These are phyloP conservation scores for Solanum neorickii DNA, from an alignment of 257 asterid species.

Conservation along the genomic window DNA sequence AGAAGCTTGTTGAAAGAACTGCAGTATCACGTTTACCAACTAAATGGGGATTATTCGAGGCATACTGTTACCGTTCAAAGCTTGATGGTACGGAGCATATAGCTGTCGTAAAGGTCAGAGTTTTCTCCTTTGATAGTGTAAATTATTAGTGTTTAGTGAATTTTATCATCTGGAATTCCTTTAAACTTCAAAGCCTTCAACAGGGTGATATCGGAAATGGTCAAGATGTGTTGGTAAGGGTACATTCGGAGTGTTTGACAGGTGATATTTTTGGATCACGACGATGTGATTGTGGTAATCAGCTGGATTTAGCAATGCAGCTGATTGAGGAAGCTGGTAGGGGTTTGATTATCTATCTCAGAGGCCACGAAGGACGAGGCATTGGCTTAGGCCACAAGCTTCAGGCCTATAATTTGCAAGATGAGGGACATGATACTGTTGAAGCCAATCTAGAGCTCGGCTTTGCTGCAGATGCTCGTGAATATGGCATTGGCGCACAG, in stretches of 20 bases:
- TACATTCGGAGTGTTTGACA: slow-evolving; percentile 81
- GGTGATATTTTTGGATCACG: slow-evolving; percentile 79
- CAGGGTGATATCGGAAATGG: slow-evolving; percentile 80
- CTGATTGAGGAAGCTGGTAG: slow-evolving; percentile 57
- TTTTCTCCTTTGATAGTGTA: neutral
- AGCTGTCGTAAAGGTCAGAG: slow-evolving; percentile 51
- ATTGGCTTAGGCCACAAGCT: slow-evolving; percentile 78
- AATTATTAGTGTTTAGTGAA: neutral
- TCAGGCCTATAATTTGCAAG: slow-evolving; percentile 74
- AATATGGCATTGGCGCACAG: slow-evolving; percentile 81
- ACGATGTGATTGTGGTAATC: slow-evolving; percentile 78
- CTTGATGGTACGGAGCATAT: slow-evolving; percentile 73
- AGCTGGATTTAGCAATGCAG: slow-evolving; percentile 73
- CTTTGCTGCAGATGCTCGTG: slow-evolving; percentile 73
- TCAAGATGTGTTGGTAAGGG: slow-evolving; percentile 72
- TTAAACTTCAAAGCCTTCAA: neutral
- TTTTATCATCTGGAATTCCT: neutral
- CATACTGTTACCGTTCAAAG: slow-evolving; percentile 58
- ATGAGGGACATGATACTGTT: slow-evolving; percentile 75
- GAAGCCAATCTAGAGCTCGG: slow-evolving; percentile 85
- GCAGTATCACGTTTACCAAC: slow-evolving; percentile 59
- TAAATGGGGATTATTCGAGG: slow-evolving; percentile 69
- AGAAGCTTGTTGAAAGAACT: slow-evolving; percentile 56
- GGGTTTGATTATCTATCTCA: slow-evolving; percentile 64
- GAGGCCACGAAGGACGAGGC: slow-evolving; percentile 87